Base-by-base conservation (phyloP, 2,329 filamentous ascomycete species). In the Beauveria caledonica region DNA sequence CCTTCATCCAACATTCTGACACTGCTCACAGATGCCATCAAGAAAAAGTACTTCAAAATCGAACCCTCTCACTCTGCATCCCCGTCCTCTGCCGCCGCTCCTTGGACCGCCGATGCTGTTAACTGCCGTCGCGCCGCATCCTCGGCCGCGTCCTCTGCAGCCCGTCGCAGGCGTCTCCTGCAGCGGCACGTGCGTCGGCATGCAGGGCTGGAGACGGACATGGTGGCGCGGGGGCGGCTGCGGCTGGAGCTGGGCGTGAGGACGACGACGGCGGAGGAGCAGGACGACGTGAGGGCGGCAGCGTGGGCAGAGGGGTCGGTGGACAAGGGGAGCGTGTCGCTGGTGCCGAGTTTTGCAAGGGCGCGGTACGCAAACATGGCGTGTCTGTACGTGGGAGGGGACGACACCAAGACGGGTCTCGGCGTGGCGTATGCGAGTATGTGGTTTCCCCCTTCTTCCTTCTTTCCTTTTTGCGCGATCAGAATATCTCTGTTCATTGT, bases 31-130 rank as follows among this genome's bases (percentile, higher is more conserved):
- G 83, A 86, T 62, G 56, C 71, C 15, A 78, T 78, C 48, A 88
- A 84, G 70, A 80, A 79, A 42, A 86, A 83, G 64, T 90, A 89
- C 67, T 90, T 89, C 72, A 86, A 84, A 66, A 81, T 89, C 54
- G 82, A 87, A 68, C 80, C 78, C 50, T 77, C 81, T 44, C 77
- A 80, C 59, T 77, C 77, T 17, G 82, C 83, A 0, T 78, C 83
- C 0, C 64, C 74, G 33, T 36, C 33, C 5, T 36, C 33, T 36
- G 33, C 33, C 1, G 72, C 70, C 8, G 76, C 80, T 0, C 72
- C 77, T 17, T 88, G 85, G 74, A 84, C 85, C 9, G 73, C 77
- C n/a, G 76, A 82, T 50, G 78, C 78, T 7, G 81, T 87, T 60
- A 86, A 83, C 71, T 77, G 77, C 64, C 82, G 82, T 57, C 78